Percentiles rank a stretch among this genome's conserved stretches.
phyloP scores from a whole-genome alignment of 1,139 yeast genomes.

The Scheffersomyces insectosa region DNA sequence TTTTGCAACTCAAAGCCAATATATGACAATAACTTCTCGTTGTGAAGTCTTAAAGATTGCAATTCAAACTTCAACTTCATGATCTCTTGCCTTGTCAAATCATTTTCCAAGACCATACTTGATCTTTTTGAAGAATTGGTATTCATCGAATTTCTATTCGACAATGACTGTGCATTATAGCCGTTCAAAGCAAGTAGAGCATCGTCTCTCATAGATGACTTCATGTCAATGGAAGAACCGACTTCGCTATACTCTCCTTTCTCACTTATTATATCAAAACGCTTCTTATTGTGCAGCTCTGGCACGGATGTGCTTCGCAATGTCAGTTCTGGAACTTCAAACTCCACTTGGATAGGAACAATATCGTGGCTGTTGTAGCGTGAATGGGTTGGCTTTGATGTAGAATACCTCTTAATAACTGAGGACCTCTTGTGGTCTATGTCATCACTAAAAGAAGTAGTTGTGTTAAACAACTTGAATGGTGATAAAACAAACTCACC shows the following conservation, averaged over 20 bases:
- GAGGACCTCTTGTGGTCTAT: slow-evolving; percentile 6
- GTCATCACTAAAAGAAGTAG: slow-evolving; percentile 21
- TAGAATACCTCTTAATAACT: slow-evolving; percentile 27
- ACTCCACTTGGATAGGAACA: slow-evolving; percentile 47
- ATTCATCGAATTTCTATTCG: slow-evolving; percentile 23
- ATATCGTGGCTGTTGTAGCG: slow-evolving; percentile 48
- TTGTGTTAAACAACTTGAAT: slow-evolving; percentile 33
- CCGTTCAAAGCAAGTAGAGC: slow-evolving; percentile 29
- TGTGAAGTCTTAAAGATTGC: slow-evolving; percentile 54
- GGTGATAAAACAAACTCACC: slow-evolving; percentile 48
- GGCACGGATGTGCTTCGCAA: slow-evolving; percentile 35
- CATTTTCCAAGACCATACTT: slow-evolving; percentile 37
- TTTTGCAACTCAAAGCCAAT: slow-evolving; percentile 59
- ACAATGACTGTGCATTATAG: slow-evolving; percentile 11
- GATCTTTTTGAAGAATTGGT: slow-evolving; percentile 35
- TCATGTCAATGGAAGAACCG: not conserved
- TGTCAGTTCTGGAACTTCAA: slow-evolving; percentile 27
- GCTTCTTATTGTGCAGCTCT: slow-evolving; percentile 14
- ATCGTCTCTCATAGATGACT: slow-evolving; percentile 19
- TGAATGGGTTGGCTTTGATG: slow-evolving; percentile 36
- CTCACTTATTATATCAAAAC: slow-evolving; percentile 13
- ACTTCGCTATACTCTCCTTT: slow-evolving; percentile 2
- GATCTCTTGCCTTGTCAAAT: slow-evolving; percentile 50
- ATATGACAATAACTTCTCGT: slow-evolving; percentile 56
- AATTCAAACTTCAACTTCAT: slow-evolving; percentile 55